Percentiles rank a stretch among this genome's conserved stretches.
phyloP scores from a whole-genome alignment of 768 basidiomycete genomes.

The Agaricus blazei region DNA sequence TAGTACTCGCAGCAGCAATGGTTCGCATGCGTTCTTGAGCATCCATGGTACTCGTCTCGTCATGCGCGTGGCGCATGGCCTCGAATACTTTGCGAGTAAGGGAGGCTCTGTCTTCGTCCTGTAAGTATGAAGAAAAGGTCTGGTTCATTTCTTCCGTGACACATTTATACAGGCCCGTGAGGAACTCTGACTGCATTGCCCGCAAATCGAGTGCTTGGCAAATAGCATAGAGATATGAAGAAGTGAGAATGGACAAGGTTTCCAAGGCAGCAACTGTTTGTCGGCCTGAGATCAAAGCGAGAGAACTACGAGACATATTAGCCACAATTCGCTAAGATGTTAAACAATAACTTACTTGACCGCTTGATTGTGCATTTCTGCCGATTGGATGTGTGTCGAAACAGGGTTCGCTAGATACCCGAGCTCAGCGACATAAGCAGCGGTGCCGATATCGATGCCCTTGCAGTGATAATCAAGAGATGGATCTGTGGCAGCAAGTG shows the following conservation, averaged over 20 bases:
- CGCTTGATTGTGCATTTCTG: constrained; percentile 91
- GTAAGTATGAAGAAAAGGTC: constrained; percentile 38
- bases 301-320: constrained; percentile 44
- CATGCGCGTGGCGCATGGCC: constrained; percentile 48
- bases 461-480: constrained; percentile 81
- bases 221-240: constrained; percentile 67
- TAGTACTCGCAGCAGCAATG: constrained; percentile 58
- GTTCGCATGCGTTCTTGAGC: constrained; percentile 62
- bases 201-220: constrained; percentile 86
- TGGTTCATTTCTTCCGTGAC: constrained; percentile 43
- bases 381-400: constrained; percentile 78
- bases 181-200: constrained; percentile 65
- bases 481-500: constrained; percentile 73
- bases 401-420: constrained; percentile 82
- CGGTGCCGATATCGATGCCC: constrained; percentile 79
- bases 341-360: constrained; percentile 58
- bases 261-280: constrained; percentile 76
- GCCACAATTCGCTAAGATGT: constrained; percentile 8
- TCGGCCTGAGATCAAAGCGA: constrained; percentile 80
- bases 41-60: constrained; percentile 71
- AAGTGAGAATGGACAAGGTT: constrained; percentile 66
- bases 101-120: constrained; percentile 23
- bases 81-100: constrained; percentile 33
- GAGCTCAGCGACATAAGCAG: constrained; percentile 78
- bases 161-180: constrained; percentile 40